A percentile compares a stretch with the other conserved stretches of the same genome.
These are phyloP conservation scores for Hemerocallis citrina DNA, from an alignment of 106 monocot genomes.

Conservation along the genomic window DNA sequence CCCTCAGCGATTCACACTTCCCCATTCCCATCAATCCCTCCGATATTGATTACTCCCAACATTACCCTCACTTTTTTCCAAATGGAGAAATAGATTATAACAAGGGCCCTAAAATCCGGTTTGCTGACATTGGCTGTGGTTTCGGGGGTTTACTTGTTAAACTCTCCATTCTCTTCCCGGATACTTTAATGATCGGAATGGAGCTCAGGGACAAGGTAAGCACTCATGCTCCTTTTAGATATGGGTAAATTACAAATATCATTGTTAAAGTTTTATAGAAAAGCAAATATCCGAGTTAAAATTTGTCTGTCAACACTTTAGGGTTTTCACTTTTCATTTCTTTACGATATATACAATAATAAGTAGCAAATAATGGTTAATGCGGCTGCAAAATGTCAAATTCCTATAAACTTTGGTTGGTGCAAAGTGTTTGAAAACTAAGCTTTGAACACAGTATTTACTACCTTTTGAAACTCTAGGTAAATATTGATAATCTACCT, in stretches of 20 bases:
- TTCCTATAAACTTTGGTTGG: not conserved
- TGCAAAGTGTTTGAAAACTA: not conserved
- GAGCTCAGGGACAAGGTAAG: slow-evolving; percentile 92
- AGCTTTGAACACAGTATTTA: too few species aligned
- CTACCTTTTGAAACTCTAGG: too few species aligned
- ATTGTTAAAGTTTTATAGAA: too few species aligned
- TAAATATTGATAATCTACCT: too few species aligned
- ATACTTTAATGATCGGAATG: slow-evolving; percentile 94
- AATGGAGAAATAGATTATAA: slow-evolving; percentile 3
- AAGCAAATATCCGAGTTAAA: too few species aligned
- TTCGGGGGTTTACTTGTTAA: slow-evolving; percentile 86
- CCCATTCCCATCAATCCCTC: slow-evolving; percentile 72
- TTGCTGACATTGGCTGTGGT: slow-evolving; percentile 93
- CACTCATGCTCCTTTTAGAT: not conserved
- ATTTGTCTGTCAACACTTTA: too few species aligned
- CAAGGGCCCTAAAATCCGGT: slow-evolving; percentile 38
- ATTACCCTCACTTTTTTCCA: slow-evolving; percentile 60
- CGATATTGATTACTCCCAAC: slow-evolving; percentile 57
- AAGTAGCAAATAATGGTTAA: too few species aligned
- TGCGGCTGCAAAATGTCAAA: too few species aligned
- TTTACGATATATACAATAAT: too few species aligned
- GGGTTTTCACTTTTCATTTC: too few species aligned
- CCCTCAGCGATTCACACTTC: slow-evolving; percentile 94
- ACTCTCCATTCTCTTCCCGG: slow-evolving; percentile 79
- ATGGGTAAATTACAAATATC: too few species aligned